These are phyloP conservation scores for Taxillus chinensis DNA, from an alignment of 164 flowering plant genomes.

Conservation along the genomic window DNA sequence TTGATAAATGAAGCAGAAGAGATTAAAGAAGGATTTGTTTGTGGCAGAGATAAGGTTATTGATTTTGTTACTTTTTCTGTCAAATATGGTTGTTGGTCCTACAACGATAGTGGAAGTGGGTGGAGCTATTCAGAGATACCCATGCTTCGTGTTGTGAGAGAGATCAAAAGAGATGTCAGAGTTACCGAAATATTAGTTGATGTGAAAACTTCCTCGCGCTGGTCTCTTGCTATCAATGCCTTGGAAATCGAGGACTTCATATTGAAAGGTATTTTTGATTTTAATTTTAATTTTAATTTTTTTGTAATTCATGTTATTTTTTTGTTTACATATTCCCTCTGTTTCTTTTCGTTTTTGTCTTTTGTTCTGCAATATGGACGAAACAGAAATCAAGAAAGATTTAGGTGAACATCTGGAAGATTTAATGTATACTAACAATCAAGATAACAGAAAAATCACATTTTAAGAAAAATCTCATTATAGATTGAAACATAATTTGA, in stretches of 20 bases:
- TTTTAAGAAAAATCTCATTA: no score
- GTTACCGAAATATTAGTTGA: slow-evolving; percentile 49
- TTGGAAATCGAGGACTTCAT: slow-evolving; percentile 61
- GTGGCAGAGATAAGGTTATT: slow-evolving; percentile 51
- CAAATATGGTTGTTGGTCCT: slow-evolving; percentile 71
- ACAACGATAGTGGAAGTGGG: slow-evolving; percentile 40
- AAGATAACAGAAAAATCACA: no score
- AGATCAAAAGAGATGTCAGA: slow-evolving; percentile 31
- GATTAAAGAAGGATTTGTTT: slow-evolving; percentile 59
- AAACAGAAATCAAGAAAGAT: no score
- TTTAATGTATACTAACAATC: no score
- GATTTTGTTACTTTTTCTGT: slow-evolving; percentile 81
- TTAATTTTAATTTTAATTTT: neutral
- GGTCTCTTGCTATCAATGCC: slow-evolving; percentile 77
- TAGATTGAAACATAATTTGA: no score
- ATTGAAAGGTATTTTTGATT: slow-evolving; percentile 45
- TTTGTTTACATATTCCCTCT: neutral
- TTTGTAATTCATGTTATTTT: neutral
- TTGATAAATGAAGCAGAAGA: slow-evolving; percentile 56
- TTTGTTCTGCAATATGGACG: neutral
- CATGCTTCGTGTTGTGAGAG: slow-evolving; percentile 34
- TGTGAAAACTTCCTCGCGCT: slow-evolving; percentile 65
- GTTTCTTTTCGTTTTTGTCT: neutral
- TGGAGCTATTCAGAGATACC: slow-evolving; percentile 80
- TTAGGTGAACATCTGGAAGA: no score